Percentiles rank a stretch among this genome's conserved stretches.
These are phyloP conservation scores for Mesotaenium endlicherianum DNA, from an alignment of 139 green algal species.

Conservation along the genomic window DNA sequence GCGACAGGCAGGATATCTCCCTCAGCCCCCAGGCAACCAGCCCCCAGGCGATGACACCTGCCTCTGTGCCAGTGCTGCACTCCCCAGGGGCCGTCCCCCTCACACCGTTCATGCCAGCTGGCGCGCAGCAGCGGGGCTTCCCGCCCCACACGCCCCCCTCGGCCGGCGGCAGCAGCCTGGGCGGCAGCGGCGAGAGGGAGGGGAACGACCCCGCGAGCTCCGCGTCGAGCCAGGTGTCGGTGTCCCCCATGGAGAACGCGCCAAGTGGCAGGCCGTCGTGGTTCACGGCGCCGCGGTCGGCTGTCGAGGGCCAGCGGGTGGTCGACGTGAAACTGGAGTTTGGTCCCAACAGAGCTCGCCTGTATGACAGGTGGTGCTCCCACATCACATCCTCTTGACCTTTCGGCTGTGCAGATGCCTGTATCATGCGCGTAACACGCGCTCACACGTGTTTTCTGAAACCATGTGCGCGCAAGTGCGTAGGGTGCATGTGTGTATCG, in stretches of 20 bases:
- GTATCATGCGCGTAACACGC: too few relatives aligned
- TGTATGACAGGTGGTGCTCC: constrained; percentile 1
- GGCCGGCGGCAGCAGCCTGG: background rate
- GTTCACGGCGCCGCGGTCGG: background rate
- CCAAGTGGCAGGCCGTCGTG: background rate
- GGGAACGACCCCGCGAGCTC: too few relatives aligned
- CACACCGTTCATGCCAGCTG: background rate
- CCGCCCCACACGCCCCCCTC: background rate
- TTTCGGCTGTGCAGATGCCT: too few relatives aligned
- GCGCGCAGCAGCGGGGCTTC: background rate
- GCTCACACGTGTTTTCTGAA: too few relatives aligned
- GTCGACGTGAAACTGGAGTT: constrained; percentile 13
- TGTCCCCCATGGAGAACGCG: too few relatives aligned
- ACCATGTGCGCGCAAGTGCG: too few relatives aligned
- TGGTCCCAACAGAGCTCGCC: background rate
- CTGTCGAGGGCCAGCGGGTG: background rate
- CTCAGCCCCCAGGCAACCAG: too few relatives aligned
- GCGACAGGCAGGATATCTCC: too few relatives aligned
- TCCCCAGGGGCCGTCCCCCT: constrained; percentile 1
- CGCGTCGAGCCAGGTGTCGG: too few relatives aligned
- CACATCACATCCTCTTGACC: background rate
- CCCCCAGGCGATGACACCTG: too few relatives aligned
- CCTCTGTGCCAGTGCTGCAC: background rate
- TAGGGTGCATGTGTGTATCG: background rate
- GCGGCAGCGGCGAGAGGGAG: background rate